Evolutionary conservation across 208 protist species (phyloP).

Genomic region (Crithidia expoeki): DNA sequence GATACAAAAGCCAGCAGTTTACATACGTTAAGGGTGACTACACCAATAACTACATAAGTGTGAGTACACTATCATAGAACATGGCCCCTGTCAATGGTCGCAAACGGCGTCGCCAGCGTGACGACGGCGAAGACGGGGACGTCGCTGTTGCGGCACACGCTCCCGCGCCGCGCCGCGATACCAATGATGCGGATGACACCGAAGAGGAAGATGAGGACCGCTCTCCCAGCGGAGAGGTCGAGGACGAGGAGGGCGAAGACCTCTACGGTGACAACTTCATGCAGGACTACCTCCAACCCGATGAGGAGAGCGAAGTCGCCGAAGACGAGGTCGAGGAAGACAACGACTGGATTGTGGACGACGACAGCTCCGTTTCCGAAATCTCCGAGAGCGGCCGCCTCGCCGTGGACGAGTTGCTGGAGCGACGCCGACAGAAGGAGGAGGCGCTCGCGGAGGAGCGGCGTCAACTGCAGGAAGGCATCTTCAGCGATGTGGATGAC

Average conservation of each 20-base stretch:
- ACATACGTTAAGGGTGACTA: too few relatives aligned
- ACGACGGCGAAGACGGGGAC: constrained; percentile 8
- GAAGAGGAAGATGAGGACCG: constrained; percentile 18
- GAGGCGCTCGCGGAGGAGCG: constrained; percentile 62
- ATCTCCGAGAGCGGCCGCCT: constrained; percentile 75
- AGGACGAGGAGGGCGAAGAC: constrained; percentile 84
- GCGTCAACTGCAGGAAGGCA: constrained; percentile 72
- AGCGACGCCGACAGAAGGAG: constrained; percentile 74
- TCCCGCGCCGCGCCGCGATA: not conserved
- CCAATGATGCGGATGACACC: constrained; percentile 17
- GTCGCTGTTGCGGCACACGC: not conserved
- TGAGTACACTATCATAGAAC: not conserved
- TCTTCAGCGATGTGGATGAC: constrained; percentile 85
- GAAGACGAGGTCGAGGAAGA: constrained; percentile 64
- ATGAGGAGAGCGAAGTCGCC: constrained; percentile 76
- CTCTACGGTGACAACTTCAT: constrained; percentile 91
- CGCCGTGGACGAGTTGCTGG: constrained; percentile 78
- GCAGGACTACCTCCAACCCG: constrained; percentile 82
- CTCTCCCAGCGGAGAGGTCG: constrained; percentile 12
- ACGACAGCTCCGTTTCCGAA: constrained; percentile 72
- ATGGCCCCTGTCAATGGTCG: constrained; percentile 20
- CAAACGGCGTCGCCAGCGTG: constrained; percentile 22
- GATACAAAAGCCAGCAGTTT: too few relatives aligned
- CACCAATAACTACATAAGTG: not conserved
- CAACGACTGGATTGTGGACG: constrained; percentile 76